These are phyloP conservation scores for Blumeriella jaapii DNA, from an alignment of 2,329 filamentous ascomycete species.

Conservation along the genomic window DNA sequence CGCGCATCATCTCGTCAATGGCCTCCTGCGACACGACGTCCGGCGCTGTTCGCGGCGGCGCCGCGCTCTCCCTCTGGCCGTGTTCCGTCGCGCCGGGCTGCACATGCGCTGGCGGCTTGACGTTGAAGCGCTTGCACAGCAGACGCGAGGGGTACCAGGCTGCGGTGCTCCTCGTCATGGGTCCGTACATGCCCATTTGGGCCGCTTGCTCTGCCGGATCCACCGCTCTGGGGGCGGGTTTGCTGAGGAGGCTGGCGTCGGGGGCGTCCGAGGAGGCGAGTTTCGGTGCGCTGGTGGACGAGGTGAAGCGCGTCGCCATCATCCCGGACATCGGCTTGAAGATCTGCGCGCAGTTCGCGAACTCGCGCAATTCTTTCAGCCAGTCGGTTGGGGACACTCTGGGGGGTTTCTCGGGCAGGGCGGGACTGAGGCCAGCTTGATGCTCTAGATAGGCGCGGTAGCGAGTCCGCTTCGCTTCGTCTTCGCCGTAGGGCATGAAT, in stretches of 20 bases:
- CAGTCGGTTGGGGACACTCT: constrained; percentile 56
- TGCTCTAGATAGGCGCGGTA: constrained; percentile 76
- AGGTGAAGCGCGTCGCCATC: constrained; percentile 91
- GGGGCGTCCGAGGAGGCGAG: constrained; percentile 30
- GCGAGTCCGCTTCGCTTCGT: constrained; percentile 65
- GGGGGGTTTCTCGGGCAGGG: constrained; percentile 39
- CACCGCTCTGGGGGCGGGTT: constrained; percentile 42
- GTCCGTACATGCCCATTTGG: constrained; percentile 83
- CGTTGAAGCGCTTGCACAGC: constrained; percentile 89
- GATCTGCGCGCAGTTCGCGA: constrained; percentile 58
- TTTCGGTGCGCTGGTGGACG: constrained; percentile 41
- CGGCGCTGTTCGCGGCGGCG: constrained; percentile 18
- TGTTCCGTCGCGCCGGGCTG: constrained; percentile 37
- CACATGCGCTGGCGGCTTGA: constrained; percentile 63
- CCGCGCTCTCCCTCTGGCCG: constrained; percentile 19
- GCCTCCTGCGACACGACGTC: constrained; percentile 42
- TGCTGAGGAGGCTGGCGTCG: constrained; percentile 33
- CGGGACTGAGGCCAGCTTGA: constrained; percentile 49
- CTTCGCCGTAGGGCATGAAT: constrained; percentile 75
- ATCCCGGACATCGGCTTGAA: constrained; percentile 87
- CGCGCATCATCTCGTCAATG: constrained; percentile 43
- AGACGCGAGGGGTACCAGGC: constrained; percentile 73
- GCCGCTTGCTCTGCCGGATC: constrained; percentile 82
- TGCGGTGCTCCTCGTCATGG: constrained; percentile 61
- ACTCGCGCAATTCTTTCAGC: constrained; percentile 66